phyloP scores from a whole-genome alignment of 2,329 filamentous ascomycete genomes.

The Emmonsia crescens region DNA sequence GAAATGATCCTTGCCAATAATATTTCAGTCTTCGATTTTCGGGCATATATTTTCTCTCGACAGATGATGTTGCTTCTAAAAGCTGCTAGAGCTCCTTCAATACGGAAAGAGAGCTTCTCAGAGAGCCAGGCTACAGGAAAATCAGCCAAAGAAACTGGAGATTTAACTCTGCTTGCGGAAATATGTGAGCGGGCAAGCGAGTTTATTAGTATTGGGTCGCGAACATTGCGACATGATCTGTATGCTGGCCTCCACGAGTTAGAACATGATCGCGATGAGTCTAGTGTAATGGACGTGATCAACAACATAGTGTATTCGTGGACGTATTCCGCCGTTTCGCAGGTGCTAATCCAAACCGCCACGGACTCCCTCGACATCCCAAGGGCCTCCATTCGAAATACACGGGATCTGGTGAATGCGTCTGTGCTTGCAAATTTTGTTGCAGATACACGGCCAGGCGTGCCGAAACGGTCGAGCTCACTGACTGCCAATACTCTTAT shows the following conservation, averaged over 20 bases:
- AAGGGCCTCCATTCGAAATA: constrained; percentile 25
- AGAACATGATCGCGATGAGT: constrained; percentile 22
- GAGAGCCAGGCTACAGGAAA: constrained; percentile 31
- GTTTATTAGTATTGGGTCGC: constrained; percentile 71
- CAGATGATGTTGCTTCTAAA: constrained; percentile 74
- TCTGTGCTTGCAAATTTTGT: constrained; percentile 12
- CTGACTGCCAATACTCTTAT: constrained; percentile 2
- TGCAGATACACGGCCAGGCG: constrained; percentile 19
- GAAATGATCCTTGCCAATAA: constrained; percentile 89
- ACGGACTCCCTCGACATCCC: constrained; percentile 28
- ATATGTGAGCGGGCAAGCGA: constrained; percentile 71
- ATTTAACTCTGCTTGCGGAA: constrained; percentile 71
- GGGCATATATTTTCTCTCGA: constrained; percentile 83
- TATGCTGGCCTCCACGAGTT: constrained; percentile 46
- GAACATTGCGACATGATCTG: constrained; percentile 70
- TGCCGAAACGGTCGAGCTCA: constrained; percentile 30
- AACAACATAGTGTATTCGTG: constrained; percentile 39
- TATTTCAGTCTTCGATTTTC: constrained; percentile 92
- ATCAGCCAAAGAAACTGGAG: constrained; percentile 54
- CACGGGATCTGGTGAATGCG: constrained; percentile 17
- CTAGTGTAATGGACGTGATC: constrained; percentile 22
- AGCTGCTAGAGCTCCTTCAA: constrained; percentile 54
- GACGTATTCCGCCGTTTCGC: constrained; percentile 34
- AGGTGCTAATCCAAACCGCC: constrained; percentile 33
- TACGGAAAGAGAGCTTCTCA: constrained; percentile 19